Evolutionary conservation across 73 alveolate species (phyloP).

Genomic region (Paramecium sexaurelia): DNA sequence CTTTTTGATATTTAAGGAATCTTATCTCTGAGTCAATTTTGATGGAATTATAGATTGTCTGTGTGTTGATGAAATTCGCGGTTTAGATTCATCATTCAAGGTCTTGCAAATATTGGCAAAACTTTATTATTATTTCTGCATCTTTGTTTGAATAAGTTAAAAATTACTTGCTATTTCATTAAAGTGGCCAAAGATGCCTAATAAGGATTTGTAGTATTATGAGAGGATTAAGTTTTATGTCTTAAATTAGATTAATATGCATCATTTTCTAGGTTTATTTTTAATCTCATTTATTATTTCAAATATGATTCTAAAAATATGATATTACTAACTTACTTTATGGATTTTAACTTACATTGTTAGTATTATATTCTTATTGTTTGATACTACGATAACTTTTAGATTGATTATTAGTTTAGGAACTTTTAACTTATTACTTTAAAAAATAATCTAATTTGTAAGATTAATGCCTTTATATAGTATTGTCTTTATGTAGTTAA

Average conservation of each 20-base stretch:
- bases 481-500: neutral
- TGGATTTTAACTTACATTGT: neutral
- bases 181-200: neutral
- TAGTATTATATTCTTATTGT: neutral
- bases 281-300: neutral
- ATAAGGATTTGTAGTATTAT: conserved; percentile 32
- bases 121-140: conserved; percentile 6
- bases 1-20: neutral
- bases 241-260: conserved; percentile 3
- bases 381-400: neutral
- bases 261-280: conserved; percentile 14
- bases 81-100: neutral
- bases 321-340: neutral
- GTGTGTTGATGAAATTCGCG: neutral
- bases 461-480: neutral
- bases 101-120: conserved; percentile 31
- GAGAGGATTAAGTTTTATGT: conserved; percentile 47
- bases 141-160: neutral
- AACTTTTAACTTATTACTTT: neutral
- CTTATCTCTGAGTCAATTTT: conserved; percentile 12
- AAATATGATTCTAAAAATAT: conserved; percentile 21
- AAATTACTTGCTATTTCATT: neutral
- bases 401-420: neutral
- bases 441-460: neutral
- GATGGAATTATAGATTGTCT: neutral